Conservation (phyloP, 768 basidiomycete genomes). For the Kwoniella dendrophila region DNA sequence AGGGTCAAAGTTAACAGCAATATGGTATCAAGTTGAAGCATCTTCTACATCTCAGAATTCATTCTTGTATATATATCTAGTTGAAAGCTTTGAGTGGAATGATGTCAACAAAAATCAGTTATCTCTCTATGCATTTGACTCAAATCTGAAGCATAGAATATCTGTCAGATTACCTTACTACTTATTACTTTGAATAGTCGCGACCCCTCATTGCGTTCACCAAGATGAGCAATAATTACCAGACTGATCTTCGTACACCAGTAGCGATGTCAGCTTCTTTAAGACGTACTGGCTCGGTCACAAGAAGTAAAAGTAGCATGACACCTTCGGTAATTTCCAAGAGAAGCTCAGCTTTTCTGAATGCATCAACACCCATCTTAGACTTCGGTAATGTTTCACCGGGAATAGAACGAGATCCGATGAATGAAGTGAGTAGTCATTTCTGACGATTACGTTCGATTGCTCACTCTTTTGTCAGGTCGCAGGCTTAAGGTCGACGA, state of each 20-base stretch:
- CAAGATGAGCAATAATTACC: too few relatives aligned
- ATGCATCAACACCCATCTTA: neutral
- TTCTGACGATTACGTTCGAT: neutral
- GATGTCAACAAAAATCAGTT: too few relatives aligned
- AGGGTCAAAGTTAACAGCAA: too few relatives aligned
- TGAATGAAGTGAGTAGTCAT: slow-evolving; percentile 11
- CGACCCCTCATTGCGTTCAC: too few relatives aligned
- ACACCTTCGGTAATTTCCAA: slow-evolving; percentile 6
- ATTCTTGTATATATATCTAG: too few relatives aligned
- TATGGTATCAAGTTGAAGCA: too few relatives aligned
- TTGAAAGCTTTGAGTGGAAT: too few relatives aligned
- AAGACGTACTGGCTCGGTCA: slow-evolving; percentile 9
- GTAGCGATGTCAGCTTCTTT: slow-evolving; percentile 3
- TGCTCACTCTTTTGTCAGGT: neutral
- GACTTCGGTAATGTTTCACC: slow-evolving; percentile 4
- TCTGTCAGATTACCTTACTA: too few relatives aligned
- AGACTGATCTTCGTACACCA: neutral
- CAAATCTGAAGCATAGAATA: too few relatives aligned
- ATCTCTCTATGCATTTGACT: too few relatives aligned
- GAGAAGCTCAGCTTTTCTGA: slow-evolving; percentile 17
- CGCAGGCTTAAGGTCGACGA: slow-evolving; percentile 1
- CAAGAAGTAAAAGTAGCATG: neutral
- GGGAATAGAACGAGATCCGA: neutral
- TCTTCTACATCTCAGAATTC: too few relatives aligned
- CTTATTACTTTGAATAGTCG: too few relatives aligned